A percentile compares a stretch with the other conserved stretches of the same genome.
Conservation (phyloP, 495 filamentous ascomycete species). For the Trichoderma parareesei region DNA sequence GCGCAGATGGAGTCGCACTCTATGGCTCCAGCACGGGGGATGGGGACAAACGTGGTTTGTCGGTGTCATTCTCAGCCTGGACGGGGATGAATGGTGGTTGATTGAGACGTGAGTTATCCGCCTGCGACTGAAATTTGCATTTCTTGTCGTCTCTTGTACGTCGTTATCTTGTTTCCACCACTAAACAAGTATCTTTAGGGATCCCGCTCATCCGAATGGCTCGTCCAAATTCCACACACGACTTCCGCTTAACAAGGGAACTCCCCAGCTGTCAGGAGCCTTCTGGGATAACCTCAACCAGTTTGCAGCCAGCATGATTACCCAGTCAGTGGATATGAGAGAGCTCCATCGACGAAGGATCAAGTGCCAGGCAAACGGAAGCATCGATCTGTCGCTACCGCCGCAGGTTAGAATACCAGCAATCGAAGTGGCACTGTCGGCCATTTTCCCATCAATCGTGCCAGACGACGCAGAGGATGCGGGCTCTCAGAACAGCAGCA, state of each 20-base stretch:
- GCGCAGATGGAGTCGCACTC: slow-evolving; percentile 46
- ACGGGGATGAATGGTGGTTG: slow-evolving; percentile 71
- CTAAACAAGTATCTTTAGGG: background rate
- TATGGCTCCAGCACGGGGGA: slow-evolving; percentile 54
- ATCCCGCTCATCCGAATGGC: background rate
- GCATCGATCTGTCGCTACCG: slow-evolving; percentile 21
- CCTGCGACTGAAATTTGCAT: background rate
- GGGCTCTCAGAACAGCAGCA: background rate
- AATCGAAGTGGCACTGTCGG: slow-evolving; percentile 35
- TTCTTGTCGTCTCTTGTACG: no score
- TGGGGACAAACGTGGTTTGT: slow-evolving; percentile 64
- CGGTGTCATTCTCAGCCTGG: slow-evolving; percentile 58
- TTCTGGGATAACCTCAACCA: slow-evolving; percentile 35
- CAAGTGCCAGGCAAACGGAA: slow-evolving; percentile 20
- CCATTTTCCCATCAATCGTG: slow-evolving; percentile 27
- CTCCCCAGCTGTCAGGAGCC: slow-evolving; percentile 24
- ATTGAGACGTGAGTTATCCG: slow-evolving; percentile 46
- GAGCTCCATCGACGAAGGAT: slow-evolving; percentile 32
- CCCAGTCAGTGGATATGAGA: slow-evolving; percentile 36
- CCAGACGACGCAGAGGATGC: background rate
- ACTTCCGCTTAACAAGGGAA: slow-evolving; percentile 29
- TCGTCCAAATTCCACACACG: slow-evolving; percentile 18
- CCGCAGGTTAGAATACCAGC: slow-evolving; percentile 33
- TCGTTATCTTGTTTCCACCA: background rate
- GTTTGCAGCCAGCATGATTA: slow-evolving; percentile 33